phyloP scores from a whole-genome alignment of 768 basidiomycete genomes.

The Phaeotremella fagi region DNA sequence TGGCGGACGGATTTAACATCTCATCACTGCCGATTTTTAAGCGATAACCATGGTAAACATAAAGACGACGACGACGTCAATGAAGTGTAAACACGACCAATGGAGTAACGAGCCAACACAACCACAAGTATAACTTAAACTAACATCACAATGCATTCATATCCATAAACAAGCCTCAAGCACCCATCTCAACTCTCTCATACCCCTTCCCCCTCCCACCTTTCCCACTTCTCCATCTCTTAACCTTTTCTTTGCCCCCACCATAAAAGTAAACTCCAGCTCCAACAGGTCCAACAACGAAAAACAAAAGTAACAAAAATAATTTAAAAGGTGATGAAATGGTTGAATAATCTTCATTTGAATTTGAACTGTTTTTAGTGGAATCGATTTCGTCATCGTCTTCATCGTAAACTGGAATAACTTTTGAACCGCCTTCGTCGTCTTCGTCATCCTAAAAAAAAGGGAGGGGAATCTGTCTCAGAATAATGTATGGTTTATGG shows the following conservation, averaged over 20 bases:
- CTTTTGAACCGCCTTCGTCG: slow-evolving; percentile 7
- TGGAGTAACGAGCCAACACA: too few relatives aligned
- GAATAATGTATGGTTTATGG: slow-evolving; percentile 11
- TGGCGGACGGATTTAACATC: too few relatives aligned
- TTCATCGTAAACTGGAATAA: slow-evolving; percentile 39
- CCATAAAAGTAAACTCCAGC: slow-evolving; percentile 34
- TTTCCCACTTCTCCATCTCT: slow-evolving; percentile 12
- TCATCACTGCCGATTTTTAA: too few relatives aligned
- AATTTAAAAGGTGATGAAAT: slow-evolving; percentile 34
- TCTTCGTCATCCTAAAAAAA: slow-evolving; percentile 4
- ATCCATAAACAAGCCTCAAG: background rate
- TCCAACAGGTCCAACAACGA: slow-evolving; percentile 52
- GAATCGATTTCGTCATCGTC: slow-evolving; percentile 45
- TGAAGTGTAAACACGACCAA: too few relatives aligned
- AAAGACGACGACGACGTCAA: too few relatives aligned
- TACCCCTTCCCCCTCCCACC: slow-evolving; percentile 21
- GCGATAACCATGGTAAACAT: too few relatives aligned
- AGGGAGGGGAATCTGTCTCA: background rate
- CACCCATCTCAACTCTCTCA: slow-evolving; percentile 21
- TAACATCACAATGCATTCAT: background rate
- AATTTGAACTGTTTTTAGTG: slow-evolving; percentile 3
- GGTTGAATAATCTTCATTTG: slow-evolving; percentile 12
- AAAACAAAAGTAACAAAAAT: slow-evolving; percentile 48
- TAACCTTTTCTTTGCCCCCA: slow-evolving; percentile 28
- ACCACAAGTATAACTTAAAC: too few relatives aligned